phyloP scores from a whole-genome alignment of 2,329 filamentous ascomycete species.

The Colletotrichum falcatum region DNA sequence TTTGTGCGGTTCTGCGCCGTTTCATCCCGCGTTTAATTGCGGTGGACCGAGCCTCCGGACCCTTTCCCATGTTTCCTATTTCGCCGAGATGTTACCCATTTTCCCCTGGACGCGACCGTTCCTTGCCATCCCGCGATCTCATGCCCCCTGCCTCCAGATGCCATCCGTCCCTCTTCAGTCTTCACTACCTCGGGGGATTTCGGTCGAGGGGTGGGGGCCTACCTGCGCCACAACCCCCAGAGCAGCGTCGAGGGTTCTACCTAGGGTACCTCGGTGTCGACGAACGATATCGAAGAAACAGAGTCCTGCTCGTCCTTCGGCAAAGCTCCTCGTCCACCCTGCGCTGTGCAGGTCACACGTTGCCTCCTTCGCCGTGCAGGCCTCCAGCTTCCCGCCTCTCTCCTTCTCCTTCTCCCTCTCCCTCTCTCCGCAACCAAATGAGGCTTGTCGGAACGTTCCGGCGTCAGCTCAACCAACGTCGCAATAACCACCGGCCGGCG shows the following conservation, averaged over 20 bases:
- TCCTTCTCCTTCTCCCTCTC: background rate
- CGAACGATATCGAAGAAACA: slow-evolving; percentile 57
- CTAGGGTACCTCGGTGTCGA: slow-evolving; percentile 14
- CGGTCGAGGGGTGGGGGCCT: background rate
- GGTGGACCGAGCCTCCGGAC: background rate
- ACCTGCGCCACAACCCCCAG: background rate
- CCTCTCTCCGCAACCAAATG: background rate
- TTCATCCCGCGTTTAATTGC: slow-evolving; percentile 10
- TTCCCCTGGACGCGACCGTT: background rate
- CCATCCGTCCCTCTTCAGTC: background rate
- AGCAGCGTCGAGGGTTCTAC: slow-evolving; percentile 1
- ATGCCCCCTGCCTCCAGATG: background rate
- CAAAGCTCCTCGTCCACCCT: slow-evolving; percentile 46
- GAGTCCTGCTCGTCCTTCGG: slow-evolving; percentile 56
- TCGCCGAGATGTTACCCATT: background rate
- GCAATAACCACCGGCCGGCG: too few species aligned
- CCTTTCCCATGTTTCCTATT: slow-evolving; percentile 1
- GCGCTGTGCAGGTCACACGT: slow-evolving; percentile 42
- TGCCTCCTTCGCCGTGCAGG: slow-evolving; percentile 51
- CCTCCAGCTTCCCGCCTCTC: slow-evolving; percentile 21
- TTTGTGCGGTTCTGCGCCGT: slow-evolving; percentile 10
- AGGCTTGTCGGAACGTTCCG: slow-evolving; percentile 31
- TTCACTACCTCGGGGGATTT: too few species aligned
- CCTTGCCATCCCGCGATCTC: slow-evolving; percentile 3
- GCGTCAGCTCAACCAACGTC: too few species aligned